These are phyloP conservation scores for Cocos nucifera DNA, from an alignment of 176 grass and related monocot genomes.

Conservation along the genomic window DNA sequence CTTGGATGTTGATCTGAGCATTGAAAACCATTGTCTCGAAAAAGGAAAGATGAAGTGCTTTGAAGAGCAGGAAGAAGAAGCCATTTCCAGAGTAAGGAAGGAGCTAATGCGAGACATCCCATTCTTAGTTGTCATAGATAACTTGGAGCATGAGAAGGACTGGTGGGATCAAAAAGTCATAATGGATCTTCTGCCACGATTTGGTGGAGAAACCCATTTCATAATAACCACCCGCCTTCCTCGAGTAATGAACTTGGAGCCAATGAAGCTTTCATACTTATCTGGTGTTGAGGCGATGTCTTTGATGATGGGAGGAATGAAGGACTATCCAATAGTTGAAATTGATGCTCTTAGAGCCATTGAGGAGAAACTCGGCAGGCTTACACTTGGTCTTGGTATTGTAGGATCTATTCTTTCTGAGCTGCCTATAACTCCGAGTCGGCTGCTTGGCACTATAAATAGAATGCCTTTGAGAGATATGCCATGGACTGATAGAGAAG, in stretches of 20 bases:
- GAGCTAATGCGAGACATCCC: constrained; percentile 84
- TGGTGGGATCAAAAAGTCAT: constrained; percentile 88
- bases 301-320: constrained; percentile 88
- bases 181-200: constrained; percentile 71
- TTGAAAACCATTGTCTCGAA: constrained; percentile 51
- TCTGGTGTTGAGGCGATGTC: constrained; percentile 80
- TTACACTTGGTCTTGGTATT: constrained; percentile 73
- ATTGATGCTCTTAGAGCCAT: constrained; percentile 76
- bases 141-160: constrained; percentile 88
- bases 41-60: constrained; percentile 78
- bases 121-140: constrained; percentile 89
- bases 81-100: constrained; percentile 64
- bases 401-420: constrained; percentile 86
- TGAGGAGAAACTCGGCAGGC: constrained; percentile 87
- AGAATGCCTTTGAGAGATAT: constrained; percentile 58
- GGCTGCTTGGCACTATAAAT: constrained; percentile 90
- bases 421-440: constrained; percentile 77
- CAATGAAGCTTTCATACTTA: constrained; percentile 88
- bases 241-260: constrained; percentile 75
- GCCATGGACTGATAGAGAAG: constrained; percentile 60
- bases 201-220: constrained; percentile 84
- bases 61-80: constrained; percentile 94
- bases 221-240: constrained; percentile 82
- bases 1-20: constrained; percentile 62
- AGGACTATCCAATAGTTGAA: constrained; percentile 68